Evolutionary conservation across 2,329 filamentous ascomycete species (phyloP).

Genomic region (Nemania diffusa): DNA sequence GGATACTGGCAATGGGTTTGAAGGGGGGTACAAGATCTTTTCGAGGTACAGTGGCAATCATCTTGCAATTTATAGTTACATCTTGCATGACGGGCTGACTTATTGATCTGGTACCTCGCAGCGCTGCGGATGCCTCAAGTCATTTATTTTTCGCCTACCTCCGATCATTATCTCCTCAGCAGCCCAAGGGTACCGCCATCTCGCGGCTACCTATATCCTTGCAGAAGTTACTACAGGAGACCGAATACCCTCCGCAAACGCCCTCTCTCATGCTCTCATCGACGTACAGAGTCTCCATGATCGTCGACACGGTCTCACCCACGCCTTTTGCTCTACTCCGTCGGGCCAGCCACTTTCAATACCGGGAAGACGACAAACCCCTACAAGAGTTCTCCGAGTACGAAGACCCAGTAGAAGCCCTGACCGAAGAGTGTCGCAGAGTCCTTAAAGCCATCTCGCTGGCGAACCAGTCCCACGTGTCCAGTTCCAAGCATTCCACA

Average conservation of each 20-base stretch:
- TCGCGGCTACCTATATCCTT: slow-evolving; percentile 88
- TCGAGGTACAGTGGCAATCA: slow-evolving; percentile 68
- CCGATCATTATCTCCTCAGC: slow-evolving; percentile 86
- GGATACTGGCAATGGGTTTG: slow-evolving; percentile 90
- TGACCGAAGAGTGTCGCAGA: slow-evolving; percentile 93
- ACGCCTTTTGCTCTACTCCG: slow-evolving; percentile 92
- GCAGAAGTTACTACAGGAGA: slow-evolving; percentile 89
- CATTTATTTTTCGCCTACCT: slow-evolving; percentile 99
- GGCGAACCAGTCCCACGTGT: slow-evolving; percentile 84
- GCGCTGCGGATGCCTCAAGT: slow-evolving; percentile 93
- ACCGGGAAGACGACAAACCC: slow-evolving; percentile 86
- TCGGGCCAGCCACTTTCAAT: slow-evolving; percentile 93
- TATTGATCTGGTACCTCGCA: slow-evolving; percentile 55
- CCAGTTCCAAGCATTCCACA: slow-evolving; percentile 75
- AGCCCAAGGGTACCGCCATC: slow-evolving; percentile 76
- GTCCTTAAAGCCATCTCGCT: slow-evolving; percentile 90
- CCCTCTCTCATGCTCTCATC: slow-evolving; percentile 80
- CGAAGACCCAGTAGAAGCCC: slow-evolving; percentile 85
- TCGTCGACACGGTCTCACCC: slow-evolving; percentile 92
- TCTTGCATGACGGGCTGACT: slow-evolving; percentile 5
- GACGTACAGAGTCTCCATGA: slow-evolving; percentile 94
- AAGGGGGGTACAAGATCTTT: slow-evolving; percentile 93
- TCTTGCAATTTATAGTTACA: slow-evolving; percentile 8
- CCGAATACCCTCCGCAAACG: slow-evolving; percentile 88
- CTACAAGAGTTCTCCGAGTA: slow-evolving; percentile 87